Base-by-base conservation (phyloP, 805 yeast genomes). In the Teunomyces tritomae region DNA sequence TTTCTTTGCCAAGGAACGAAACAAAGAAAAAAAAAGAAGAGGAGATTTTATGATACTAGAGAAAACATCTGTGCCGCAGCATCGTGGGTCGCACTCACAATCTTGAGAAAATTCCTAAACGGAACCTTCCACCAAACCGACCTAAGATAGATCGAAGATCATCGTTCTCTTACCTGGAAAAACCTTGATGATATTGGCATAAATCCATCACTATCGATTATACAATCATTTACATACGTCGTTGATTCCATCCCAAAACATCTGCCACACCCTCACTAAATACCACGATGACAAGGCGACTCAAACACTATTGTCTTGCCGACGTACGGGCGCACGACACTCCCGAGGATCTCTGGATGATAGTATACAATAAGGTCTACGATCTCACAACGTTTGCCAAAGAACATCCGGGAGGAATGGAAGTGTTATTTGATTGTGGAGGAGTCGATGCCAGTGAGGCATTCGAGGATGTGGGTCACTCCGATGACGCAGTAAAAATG, bases 291-390 rank as follows among this genome's bases (percentile, higher is more conserved):
- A 11, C 13, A 13, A 35, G 5, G 44, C 29, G 28, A 30, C 17
- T 28, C 34, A 16, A 28, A 14, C 32, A 28, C 29, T 42, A 32
- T 26, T 35, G 45, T n/a, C 20, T n/a, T 35, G 71, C 69, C 33
- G 88, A 90, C 64, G 82, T 90, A 45, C 77, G 83, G 28, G 62
- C 75, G 56, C 97, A 91, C 76, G 82, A 80, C 64, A 73, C 81
- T n/a, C 79, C 83, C 36, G 86, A 84, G 13, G 89, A 87, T 57
- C 69, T 89, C 37, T 92, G 97, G 96, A 82, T 92, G 75, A 78
- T 89, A 47, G 76, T 89, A 50, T 84, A 89, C 57, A 89, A 85
- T 49, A 83, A 84, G 56, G 96, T 92, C 5, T 89, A 84, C 64
- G 85, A 89, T 64, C 77, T 87, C 28, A 78, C 92, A 5, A 70